Base-by-base conservation (phyloP, 345 rosid species). In the Turnera subulata region DNA sequence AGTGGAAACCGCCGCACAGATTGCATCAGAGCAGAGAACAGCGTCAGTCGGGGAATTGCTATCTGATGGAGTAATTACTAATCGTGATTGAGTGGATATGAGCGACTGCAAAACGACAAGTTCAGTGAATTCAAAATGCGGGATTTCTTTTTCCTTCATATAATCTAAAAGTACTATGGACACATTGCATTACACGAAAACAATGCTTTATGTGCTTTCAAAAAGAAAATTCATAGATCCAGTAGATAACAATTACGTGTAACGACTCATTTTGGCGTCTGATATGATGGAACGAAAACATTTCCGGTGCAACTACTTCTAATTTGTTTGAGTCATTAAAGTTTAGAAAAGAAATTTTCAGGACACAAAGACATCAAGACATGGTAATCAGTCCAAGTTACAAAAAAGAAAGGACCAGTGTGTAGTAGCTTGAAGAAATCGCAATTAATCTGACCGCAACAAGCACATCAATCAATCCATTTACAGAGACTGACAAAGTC, bases 61-160 rank as follows among this genome's bases (percentile, higher is more conserved):
- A 46, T 83, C 85, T 52, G 94, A 81, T 65, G 96, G 77, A 77
- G 89, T 70, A 66, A 89, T 84, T 59, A 89, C 88, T 64, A 89
- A 83, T 69, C 97, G 82, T 56, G 98, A 89, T 46, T 75, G 88
- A 57, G 89, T 89, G 67, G 98, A 86, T 38, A 92, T 70, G 55
- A 92, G 76, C 57, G 96, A 89, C 96, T 92, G 86, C 82, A 75
- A 77, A 69, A 64, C 55, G 70, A 16, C 48, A 22, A 54, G 44
- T 12, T 46, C 50, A 66, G 56, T 20, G 17, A 51, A 66, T 53
- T 58, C 60, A 59, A 22, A 25, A 50, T 12, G 49, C 11, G 12
- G 2, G 0, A 42, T 4, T 42, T 42, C 45, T 42, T 42, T 9
- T n/a, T 10, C 14, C 45, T 13, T 13, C 45, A 11, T 11, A 10